Evolutionary conservation across 2,329 filamentous ascomycete genomes (phyloP).

Genomic region (Cercospora sp.): DNA sequence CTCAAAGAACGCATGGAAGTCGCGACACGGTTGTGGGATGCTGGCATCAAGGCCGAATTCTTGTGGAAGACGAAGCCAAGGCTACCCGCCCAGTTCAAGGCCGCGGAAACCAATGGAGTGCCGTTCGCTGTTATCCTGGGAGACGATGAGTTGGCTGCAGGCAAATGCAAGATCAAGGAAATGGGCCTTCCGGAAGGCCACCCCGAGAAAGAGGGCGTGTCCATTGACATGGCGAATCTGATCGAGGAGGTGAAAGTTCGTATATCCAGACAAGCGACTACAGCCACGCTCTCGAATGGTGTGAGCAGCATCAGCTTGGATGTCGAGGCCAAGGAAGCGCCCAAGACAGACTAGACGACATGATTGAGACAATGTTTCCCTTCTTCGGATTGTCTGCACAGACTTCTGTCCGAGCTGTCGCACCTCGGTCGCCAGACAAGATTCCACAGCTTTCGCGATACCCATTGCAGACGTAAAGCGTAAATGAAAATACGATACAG

Average conservation of each 20-base stretch:
- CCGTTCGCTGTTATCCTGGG: conserved; percentile 88
- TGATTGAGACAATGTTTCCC: background rate
- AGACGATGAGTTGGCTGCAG: conserved; percentile 80
- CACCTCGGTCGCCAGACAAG: background rate
- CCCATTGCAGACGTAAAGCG: background rate
- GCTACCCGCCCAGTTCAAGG: conserved; percentile 85
- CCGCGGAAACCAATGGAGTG: conserved; percentile 74
- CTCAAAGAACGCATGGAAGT: conserved; percentile 82
- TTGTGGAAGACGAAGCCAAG: conserved; percentile 89
- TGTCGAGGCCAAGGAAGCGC: conserved; percentile 26
- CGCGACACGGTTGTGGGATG: conserved; percentile 75
- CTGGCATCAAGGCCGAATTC: conserved; percentile 89
- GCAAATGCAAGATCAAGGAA: conserved; percentile 87
- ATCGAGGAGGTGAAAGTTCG: conserved; percentile 62
- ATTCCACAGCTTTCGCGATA: background rate
- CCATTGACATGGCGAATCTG: conserved; percentile 66
- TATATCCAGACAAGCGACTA: conserved; percentile 36
- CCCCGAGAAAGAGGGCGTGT: conserved; percentile 84
- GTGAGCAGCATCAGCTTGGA: conserved; percentile 30
- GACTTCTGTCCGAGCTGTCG: background rate
- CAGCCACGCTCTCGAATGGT: conserved; percentile 25
- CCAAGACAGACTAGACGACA: conserved; percentile 23
- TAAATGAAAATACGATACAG: background rate
- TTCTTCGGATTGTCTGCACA: background rate
- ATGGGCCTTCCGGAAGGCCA: conserved; percentile 77